phyloP scores from a whole-genome alignment of 225 moss, liverwort and hornwort genomes.

The Marchantia polymorpha region DNA sequence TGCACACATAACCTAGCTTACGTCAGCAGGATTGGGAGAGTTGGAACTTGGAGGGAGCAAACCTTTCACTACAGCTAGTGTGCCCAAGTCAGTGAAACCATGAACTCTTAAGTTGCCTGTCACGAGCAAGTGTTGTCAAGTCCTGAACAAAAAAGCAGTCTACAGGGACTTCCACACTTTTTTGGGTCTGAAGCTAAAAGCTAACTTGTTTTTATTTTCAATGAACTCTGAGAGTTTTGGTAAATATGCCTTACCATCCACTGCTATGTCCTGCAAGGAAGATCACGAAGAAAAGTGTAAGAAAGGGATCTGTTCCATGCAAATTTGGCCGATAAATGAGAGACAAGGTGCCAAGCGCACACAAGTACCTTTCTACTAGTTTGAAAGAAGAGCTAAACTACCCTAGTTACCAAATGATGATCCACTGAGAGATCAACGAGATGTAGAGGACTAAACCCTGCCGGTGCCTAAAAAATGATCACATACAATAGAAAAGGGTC shows the following conservation, averaged over 20 bases:
- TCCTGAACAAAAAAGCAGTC: background rate
- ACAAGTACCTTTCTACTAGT: background rate
- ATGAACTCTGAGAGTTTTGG: background rate
- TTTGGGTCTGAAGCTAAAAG: too few species aligned
- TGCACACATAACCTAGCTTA: conserved; percentile 12
- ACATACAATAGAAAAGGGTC: background rate
- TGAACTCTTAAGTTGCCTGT: background rate
- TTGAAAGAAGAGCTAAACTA: background rate
- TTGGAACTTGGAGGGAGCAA: background rate
- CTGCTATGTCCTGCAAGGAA: conserved; percentile 47
- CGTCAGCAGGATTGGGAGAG: background rate
- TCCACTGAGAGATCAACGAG: background rate
- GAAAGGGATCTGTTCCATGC: background rate
- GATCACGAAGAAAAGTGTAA: conserved; percentile 15
- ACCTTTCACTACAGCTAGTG: background rate
- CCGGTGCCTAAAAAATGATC: background rate
- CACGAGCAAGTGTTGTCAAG: background rate
- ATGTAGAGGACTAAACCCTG: background rate
- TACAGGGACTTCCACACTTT: background rate
- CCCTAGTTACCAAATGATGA: background rate
- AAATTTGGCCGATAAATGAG: background rate
- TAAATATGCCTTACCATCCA: conserved; percentile 37
- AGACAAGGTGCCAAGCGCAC: background rate
- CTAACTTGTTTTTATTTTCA: background rate
- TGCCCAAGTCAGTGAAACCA: background rate